Evolutionary conservation across 306 rosid species (phyloP), one percentile per base, ranked within the genome.

Genomic region (Inga oerstediana): DNA sequence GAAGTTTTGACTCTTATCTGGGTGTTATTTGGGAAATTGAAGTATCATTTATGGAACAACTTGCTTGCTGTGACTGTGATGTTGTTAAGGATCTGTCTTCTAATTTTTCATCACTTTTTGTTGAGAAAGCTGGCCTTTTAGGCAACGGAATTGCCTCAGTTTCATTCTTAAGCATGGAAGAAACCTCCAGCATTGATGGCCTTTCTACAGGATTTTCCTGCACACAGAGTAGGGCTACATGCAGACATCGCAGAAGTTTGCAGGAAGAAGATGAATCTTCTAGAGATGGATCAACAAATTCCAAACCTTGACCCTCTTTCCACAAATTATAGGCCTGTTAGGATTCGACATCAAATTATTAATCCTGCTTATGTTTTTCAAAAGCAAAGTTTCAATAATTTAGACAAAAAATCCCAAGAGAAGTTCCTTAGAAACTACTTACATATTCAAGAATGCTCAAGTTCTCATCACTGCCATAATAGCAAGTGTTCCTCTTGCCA

Each of bases 181-280:
- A 79, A 27, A 89, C 80, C 62, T 89, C 87, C 67, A 89, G 39
- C 91, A 90, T 86, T 9, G 88, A 52, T 24, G 92, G 89, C 72
- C 91, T 85, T 52, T 87, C 82, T 1, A 72, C 82, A 1, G 91
- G 81, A 39, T 85, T 79, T 79, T 84, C 90, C 82, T 86, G 90
- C 51, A 88, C 90, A 34, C 91, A 88, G 3, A 85, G 74, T 5
- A 90, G 76, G 45, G 86, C 93, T 46, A 88, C 85, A 17, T 86
- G 84, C 83, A 90, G 69, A 86, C 91, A 90, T 27, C 66, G 87
- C 48, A 30, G 7, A 24, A 84, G 74, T 66, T 86, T 84, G 58
- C 74, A 86, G 19, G 80, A 62, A 1, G 82, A 83, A 35, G 80
- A 62, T 16, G 86, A 66, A 70, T 89, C 90, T 39, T 87, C 89